phyloP scores from a whole-genome alignment of 495 filamentous ascomycete species.

The Penicillium coprophilum region DNA sequence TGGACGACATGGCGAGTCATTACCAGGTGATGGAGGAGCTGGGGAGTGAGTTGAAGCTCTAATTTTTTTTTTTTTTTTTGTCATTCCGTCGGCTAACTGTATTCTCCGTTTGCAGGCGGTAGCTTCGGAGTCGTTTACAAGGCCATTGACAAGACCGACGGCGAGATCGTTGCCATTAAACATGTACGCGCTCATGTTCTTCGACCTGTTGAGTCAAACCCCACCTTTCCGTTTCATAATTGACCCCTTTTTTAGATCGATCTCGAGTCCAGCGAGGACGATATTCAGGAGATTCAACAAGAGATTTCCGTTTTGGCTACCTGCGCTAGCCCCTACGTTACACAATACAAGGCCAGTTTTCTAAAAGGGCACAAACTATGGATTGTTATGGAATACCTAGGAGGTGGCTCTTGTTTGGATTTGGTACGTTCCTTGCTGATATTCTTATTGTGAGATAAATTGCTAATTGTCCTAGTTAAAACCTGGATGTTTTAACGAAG shows the following conservation, averaged over 20 bases:
- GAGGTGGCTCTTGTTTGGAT: slow-evolving; percentile 90
- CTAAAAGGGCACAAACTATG: slow-evolving; percentile 92
- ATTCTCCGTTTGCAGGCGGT: slow-evolving; percentile 58
- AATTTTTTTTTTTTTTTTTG: not conserved
- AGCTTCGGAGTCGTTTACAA: slow-evolving; percentile 98
- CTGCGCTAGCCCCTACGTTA: slow-evolving; percentile 89
- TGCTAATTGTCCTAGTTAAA: slow-evolving; percentile 64
- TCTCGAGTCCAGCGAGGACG: slow-evolving; percentile 95
- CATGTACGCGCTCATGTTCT: slow-evolving; percentile 57
- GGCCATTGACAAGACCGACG: slow-evolving; percentile 79
- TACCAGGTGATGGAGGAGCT: slow-evolving; percentile 93
- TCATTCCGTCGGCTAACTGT: slow-evolving; percentile 6
- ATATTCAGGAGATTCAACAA: slow-evolving; percentile 96
- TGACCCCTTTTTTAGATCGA: slow-evolving; percentile 70
- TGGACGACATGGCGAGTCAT: slow-evolving; percentile 69
- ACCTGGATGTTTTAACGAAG: slow-evolving; percentile 86
- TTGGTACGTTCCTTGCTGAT: slow-evolving; percentile 54
- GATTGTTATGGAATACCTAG: slow-evolving; percentile 99
- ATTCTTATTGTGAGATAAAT: not conserved
- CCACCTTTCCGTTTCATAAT: slow-evolving; percentile 19
- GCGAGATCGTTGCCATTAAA: slow-evolving; percentile 89
- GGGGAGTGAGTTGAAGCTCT: slow-evolving; percentile 65
- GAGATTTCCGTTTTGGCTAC: slow-evolving; percentile 95
- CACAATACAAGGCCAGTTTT: slow-evolving; percentile 94
- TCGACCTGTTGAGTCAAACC: slow-evolving; percentile 9